Evolutionary conservation across 345 rosid genomes (phyloP), one percentile per base, ranked within the genome.

Genomic region (Nephelium lappaceum): DNA sequence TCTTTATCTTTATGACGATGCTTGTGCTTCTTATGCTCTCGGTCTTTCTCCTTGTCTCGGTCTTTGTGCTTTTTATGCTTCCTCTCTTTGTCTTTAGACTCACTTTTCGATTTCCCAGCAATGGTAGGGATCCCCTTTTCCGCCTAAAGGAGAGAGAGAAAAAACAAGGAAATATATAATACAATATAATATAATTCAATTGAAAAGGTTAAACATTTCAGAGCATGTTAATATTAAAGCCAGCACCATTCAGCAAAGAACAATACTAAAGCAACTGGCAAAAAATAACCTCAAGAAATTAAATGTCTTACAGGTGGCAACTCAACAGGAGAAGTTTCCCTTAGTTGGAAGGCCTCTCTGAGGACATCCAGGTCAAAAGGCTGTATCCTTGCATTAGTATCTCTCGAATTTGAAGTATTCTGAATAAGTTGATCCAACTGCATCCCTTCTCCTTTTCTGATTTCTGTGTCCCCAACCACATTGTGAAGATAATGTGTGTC

Each of bases 381-480:
- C 70, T 79, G 90, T 77, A 93, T 91, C 19, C 81, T 86, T 23
- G 82, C 77, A 80, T 77, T 85, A 24, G 84, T 67, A 67, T 86
- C 93, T 79, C 88, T 84, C 74, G 84, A 77, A 71, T 81, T 68
- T 39, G 88, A 81, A 57, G 84, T 47, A 79, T 72, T 87, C 76
- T 89, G 90, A 78, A 87, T 74, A 82, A 93, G 94, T 83, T 91
- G 97, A 85, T 87, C 90, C 82, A 95, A 73, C 81, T 91, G 95
- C 98, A 95, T 93, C 67, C 97, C 97, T 57, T 91, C 97, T 75
- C 97, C 97, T 89, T 93, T 93, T 74, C 95, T 89, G 73, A 94
- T 90, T 86, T 93, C 91, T 47, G 91, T 84, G 79, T 90, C 97
- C 53, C 97, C 97, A 78, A 91, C 97, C 78, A 91, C 93, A 74